Base-by-base conservation (phyloP, 768 basidiomycete species). In the Panus rudis region DNA sequence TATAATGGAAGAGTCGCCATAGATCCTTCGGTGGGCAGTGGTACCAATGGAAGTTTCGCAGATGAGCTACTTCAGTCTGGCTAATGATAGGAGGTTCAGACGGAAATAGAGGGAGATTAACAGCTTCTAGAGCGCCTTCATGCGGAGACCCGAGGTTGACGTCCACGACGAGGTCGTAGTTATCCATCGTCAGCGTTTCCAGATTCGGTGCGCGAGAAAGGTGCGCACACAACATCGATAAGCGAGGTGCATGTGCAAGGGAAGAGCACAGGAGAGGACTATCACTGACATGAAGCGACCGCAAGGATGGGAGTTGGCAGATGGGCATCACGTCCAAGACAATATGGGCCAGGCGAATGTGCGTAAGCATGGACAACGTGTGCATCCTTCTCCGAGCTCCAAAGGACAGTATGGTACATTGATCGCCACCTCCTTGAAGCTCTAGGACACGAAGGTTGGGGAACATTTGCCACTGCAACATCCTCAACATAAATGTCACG, bases 1-100 rank as follows among this genome's bases (percentile, higher is more conserved):
- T 32, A 20, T 38, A 38, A 23, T 37, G 24, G 22, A 46, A 46
- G 22, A 49, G 41, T 24, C 33, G 22, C 48, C 48, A 49, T 25
- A 49, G 17, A 13, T 46, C 39, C 27, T 31, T 39, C 13, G 44
- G 19, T 2, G 48, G 44, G 4, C 44, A 43, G 19, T n/a, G 3
- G 19, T 32, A 25, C 48, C 43, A 49, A 3, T 45, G 26, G 14
- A 49, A 33, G 14, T 24, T 34, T 7, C 27, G 21, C 19, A 46
- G 14, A 7, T n/a, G 8, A 21, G 24, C 41, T 6, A 32, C 8
- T 4, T 28, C 16, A 7, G 10, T 26, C 3, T 22, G 6, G 42
- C n/a, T 25, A 27, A n/a, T 12, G 17, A 46, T 22, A 34, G 39
- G 39, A 20, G 35, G 27, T 19, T 37, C 24, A 19, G n/a, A 17